Conservation (phyloP, 2,329 filamentous ascomycete species). For the Daldinia sp. region DNA sequence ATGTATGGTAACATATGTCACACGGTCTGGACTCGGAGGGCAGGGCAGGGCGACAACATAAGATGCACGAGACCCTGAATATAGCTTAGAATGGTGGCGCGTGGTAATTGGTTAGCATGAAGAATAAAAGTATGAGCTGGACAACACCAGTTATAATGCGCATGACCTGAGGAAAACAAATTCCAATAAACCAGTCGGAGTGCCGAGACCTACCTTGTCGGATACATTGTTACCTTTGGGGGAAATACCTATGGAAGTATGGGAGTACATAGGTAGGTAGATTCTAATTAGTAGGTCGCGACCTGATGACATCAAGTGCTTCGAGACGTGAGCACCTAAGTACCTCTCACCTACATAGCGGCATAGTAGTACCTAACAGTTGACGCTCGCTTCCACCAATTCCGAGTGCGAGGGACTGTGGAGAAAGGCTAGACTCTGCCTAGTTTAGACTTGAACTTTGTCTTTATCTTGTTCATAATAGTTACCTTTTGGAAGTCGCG, state of each 20-base stretch:
- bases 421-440: constrained; percentile 8
- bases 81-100: constrained; percentile 34
- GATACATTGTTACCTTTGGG: not conserved
- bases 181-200: constrained; percentile 16
- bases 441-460: constrained; percentile 1
- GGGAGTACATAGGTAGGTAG: not conserved
- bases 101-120: constrained; percentile 29
- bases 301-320: constrained; percentile 35
- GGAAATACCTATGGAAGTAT: not conserved
- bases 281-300: not conserved
- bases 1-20: constrained; percentile 22
- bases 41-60: constrained; percentile 23
- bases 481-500: not conserved
- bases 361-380: no score
- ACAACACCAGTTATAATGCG: constrained; percentile 11
- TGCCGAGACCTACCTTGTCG: not conserved
- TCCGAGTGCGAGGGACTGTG: constrained; percentile 2
- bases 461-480: not conserved
- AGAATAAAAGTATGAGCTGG: constrained; percentile 19
- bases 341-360: no score
- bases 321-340: no score
- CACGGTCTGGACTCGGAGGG: constrained; percentile 32
- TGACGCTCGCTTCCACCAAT: no score
- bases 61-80: constrained; percentile 9
- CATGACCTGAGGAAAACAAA: constrained; percentile 14